Base-by-base conservation (phyloP, 2,329 filamentous ascomycete genomes). In the Paraphaeosphaeria minitans region DNA sequence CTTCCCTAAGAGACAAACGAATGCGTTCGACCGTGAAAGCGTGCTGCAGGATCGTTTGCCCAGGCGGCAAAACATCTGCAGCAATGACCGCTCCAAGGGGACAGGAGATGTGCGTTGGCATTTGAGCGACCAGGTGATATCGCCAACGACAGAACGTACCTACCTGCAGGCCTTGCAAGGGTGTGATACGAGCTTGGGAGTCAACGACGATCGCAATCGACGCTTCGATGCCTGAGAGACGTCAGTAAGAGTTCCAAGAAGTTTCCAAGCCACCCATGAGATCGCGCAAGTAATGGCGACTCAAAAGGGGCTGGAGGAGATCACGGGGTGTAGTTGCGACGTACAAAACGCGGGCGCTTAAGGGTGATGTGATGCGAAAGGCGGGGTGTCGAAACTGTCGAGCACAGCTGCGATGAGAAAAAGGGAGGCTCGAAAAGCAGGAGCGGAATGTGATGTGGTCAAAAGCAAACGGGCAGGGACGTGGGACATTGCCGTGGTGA, bases 1-100 rank as follows among this genome's bases (percentile, higher is more conserved):
- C 74, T 67, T 49, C 57, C n/a, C n/a, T n/a, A n/a, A 47, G 63
- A 60, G 31, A 49, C 48, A 46, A 55, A 48, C 53, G 50, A 45
- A 39, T 56, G 53, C 43, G 42, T 56, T 42, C n/a, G 35, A 2
- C 19, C 13, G 35, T 39, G 33, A 41, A 29, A 10, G 29, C 10
- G 21, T 13, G 29, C 46, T 49, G 27, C 46, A 35, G 29, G n/a
- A 29, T 48, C 46, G 46, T 49, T 49, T 49, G 46, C 27, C 16
- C 16, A 13, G 46, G 29, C 19, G 16, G 51, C 39, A 53, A 22
- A 21, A 43, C 3, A 10, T 22, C 27, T 6, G 55, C 22, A 41
- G 33, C 39, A 37, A 52, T 9, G 37, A 27, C 39, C 13, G 29
- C n/a, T 27, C 31, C 47, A 47, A 31, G 16, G 42, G 14, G 12